A percentile compares a stretch with the other conserved stretches of the same genome.
Conservation (phyloP, 768 basidiomycete genomes). For the Tricholoma hemisulphureum region DNA sequence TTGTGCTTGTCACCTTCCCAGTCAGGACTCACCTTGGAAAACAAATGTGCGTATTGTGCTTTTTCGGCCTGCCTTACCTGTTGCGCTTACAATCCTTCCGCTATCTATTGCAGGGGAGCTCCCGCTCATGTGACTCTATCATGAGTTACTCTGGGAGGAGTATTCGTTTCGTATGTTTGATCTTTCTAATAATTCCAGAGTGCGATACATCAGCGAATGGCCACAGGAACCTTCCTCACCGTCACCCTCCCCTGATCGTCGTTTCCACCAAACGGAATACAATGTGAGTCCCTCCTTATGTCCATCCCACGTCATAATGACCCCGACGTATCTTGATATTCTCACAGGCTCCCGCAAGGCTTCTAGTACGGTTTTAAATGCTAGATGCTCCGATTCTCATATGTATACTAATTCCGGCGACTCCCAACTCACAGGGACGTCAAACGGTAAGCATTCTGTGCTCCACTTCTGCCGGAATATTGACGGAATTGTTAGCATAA, state of each 20-base stretch:
- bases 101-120: neutral
- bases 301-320: neutral
- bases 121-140: neutral
- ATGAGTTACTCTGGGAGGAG: neutral
- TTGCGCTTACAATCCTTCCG: neutral
- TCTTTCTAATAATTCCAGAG: neutral
- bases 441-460: neutral
- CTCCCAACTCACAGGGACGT: neutral
- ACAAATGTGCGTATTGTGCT: neutral
- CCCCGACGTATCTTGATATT: neutral
- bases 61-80: neutral
- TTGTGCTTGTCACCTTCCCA: constrained; percentile 9
- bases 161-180: neutral
- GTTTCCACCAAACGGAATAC: neutral
- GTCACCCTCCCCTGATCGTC: constrained; percentile 1
- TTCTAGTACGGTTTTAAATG: neutral
- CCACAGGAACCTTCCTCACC: neutral
- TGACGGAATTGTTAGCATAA: neutral
- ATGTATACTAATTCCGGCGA: too few species aligned
- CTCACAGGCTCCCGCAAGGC: neutral
- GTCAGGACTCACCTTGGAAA: neutral
- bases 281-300: neutral
- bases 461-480: neutral
- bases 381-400: too few species aligned
- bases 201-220: neutral